A percentile compares a stretch with the other conserved stretches of the same genome.
Evolutionary conservation across 2,329 filamentous ascomycete genomes (phyloP).

Genomic region (Cladophialophora psammophila): DNA sequence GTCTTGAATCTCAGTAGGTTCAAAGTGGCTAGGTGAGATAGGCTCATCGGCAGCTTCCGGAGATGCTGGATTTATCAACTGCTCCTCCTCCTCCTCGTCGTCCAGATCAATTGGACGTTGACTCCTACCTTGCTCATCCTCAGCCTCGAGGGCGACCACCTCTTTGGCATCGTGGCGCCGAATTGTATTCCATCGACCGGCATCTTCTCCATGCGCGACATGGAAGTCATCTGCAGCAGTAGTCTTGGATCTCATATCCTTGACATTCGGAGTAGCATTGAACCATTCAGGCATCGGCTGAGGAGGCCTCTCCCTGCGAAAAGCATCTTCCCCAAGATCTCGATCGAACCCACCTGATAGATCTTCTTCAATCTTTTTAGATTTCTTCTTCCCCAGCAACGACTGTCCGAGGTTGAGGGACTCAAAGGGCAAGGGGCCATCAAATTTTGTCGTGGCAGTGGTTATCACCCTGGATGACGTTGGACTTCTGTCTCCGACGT

Average conservation of each 20-base stretch:
- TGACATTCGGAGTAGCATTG: constrained; percentile 45
- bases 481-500: constrained; percentile 60
- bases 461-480: background rate
- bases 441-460: constrained; percentile 56
- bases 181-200: constrained; percentile 34
- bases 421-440: constrained; percentile 88
- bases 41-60: constrained; percentile 18
- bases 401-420: constrained; percentile 74
- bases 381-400: constrained; percentile 59
- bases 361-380: constrained; percentile 60
- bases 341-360: constrained; percentile 72
- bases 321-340: constrained; percentile 45
- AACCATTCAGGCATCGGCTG: constrained; percentile 58
- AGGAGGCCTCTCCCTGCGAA: constrained; percentile 43
- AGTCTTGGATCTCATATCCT: constrained; percentile 36
- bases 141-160: constrained; percentile 51
- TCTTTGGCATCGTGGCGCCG: constrained; percentile 45
- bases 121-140: constrained; percentile 27
- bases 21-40: constrained; percentile 19
- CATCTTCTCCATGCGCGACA: constrained; percentile 13
- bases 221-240: constrained; percentile 41
- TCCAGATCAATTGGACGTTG: constrained; percentile 13
- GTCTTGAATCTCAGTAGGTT: constrained; percentile 19
- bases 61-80: constrained; percentile 14
- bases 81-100: constrained; percentile 39